A percentile compares a stretch with the other conserved stretches of the same genome.
Conservation (phyloP, 768 basidiomycete species). For the Pilatotrama ljubarskyi region DNA sequence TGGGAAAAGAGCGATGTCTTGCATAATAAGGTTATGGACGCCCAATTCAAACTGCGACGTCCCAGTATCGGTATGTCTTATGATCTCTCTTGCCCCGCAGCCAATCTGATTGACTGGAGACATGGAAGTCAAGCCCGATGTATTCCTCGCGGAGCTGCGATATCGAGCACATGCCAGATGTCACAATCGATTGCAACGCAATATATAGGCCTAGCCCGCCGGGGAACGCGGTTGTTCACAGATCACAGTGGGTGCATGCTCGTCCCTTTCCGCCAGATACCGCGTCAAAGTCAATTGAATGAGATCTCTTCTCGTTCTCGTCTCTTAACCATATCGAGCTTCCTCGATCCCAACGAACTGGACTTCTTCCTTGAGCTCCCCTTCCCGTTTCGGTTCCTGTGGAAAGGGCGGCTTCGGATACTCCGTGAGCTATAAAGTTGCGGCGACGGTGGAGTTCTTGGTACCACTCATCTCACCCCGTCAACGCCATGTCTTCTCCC, state of each 20-base stretch:
- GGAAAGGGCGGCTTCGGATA: constrained; percentile 23
- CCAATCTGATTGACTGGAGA: constrained; percentile 20
- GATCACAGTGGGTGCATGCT: not conserved
- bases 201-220: constrained; percentile 7
- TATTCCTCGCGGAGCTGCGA: not conserved
- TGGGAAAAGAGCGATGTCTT: constrained; percentile 16
- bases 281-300: constrained; percentile 22
- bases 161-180: constrained; percentile 6
- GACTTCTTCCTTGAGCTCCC: constrained; percentile 18
- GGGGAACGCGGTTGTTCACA: not conserved
- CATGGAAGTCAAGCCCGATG: constrained; percentile 1
- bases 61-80: constrained; percentile 13
- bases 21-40: constrained; percentile 18
- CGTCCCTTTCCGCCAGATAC: constrained; percentile 13
- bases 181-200: not conserved
- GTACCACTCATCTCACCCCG: constrained; percentile 9
- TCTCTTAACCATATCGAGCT: constrained; percentile 14
- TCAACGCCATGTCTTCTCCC: constrained; percentile 14
- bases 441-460: constrained; percentile 15
- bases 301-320: constrained; percentile 19
- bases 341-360: constrained; percentile 15
- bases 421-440: constrained; percentile 24
- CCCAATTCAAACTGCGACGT: constrained; percentile 15
- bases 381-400: constrained; percentile 26
- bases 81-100: constrained; percentile 5